phyloP scores from a whole-genome alignment of 495 filamentous ascomycete genomes.

The Lasiosphaeria miniovina region DNA sequence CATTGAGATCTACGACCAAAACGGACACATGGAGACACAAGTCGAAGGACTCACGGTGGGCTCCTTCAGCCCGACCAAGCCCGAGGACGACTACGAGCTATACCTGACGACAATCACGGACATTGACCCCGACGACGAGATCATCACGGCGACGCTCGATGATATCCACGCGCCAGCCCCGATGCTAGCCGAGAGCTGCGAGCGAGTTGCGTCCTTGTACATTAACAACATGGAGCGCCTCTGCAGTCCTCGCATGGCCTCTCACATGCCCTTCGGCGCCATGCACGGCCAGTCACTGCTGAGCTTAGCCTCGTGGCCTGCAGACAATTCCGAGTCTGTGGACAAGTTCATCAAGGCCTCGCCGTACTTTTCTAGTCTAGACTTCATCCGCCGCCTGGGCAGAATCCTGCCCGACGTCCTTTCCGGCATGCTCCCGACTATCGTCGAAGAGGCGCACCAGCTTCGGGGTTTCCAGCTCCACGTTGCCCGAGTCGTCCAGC shows the following conservation, averaged over 20 bases:
- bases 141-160: slow-evolving; percentile 16
- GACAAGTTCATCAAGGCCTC: slow-evolving; percentile 33
- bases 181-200: slow-evolving; percentile 35
- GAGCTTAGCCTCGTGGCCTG: slow-evolving; percentile 19
- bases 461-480: slow-evolving; percentile 31
- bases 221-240: slow-evolving; percentile 1
- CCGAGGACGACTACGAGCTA: slow-evolving; percentile 42
- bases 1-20: slow-evolving; percentile 34
- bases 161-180: slow-evolving; percentile 5
- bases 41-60: slow-evolving; percentile 40
- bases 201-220: slow-evolving; percentile 36
- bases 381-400: slow-evolving; percentile 26
- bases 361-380: slow-evolving; percentile 28
- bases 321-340: slow-evolving; percentile 32
- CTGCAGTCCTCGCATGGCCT: too few relatives aligned
- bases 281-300: too few relatives aligned
- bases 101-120: slow-evolving; percentile 41
- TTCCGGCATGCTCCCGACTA: slow-evolving; percentile 15
- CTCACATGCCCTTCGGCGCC: too few relatives aligned
- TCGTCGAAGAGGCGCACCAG: slow-evolving; percentile 32
- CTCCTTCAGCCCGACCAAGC: slow-evolving; percentile 34
- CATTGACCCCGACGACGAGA: slow-evolving; percentile 41
- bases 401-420: slow-evolving; percentile 28
- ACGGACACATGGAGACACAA: slow-evolving; percentile 37
- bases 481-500: slow-evolving; percentile 34